These are phyloP conservation scores for Candida labiduridarum DNA, from an alignment of 1,139 yeast species.

Conservation along the genomic window DNA sequence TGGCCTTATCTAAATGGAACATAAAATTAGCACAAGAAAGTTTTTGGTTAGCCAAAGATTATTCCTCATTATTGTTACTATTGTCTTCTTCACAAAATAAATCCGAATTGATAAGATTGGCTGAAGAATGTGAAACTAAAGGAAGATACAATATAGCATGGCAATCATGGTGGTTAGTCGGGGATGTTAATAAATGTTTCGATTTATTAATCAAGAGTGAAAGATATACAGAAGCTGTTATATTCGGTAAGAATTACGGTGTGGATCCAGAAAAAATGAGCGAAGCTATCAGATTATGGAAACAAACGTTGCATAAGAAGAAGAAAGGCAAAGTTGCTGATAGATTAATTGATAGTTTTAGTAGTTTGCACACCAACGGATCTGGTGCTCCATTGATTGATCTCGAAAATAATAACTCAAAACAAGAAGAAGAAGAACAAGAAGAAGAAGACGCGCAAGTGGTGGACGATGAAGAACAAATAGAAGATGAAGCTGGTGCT, in stretches of 20 bases:
- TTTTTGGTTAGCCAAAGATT: constrained; percentile 78
- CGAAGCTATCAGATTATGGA: constrained; percentile 66
- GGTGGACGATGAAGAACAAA: constrained; percentile 17
- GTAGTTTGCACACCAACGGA: constrained; percentile 25
- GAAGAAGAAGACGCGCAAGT: constrained; percentile 18
- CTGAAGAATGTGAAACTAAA: constrained; percentile 60
- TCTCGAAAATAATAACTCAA: constrained; percentile 23
- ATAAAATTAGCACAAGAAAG: constrained; percentile 79
- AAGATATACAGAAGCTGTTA: constrained; percentile 81
- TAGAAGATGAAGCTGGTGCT: constrained; percentile 16
- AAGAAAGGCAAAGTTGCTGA: constrained; percentile 65
- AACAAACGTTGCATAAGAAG: constrained; percentile 48
- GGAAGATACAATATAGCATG: constrained; percentile 92
- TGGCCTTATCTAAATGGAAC: constrained; percentile 77
- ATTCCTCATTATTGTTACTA: constrained; percentile 77
- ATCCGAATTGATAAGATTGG: constrained; percentile 60
- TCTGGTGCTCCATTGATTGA: constrained; percentile 30
- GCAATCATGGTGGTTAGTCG: constrained; percentile 87
- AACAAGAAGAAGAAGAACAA: constrained; percentile 20
- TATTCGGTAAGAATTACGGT: constrained; percentile 77
- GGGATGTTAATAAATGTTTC: constrained; percentile 66
- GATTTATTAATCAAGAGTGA: constrained; percentile 69
- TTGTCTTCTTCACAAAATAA: constrained; percentile 81
- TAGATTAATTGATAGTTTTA: constrained; percentile 51
- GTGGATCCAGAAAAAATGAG: constrained; percentile 35